Base-by-base conservation (phyloP, 352 stramenopile species). In the Phytophthora sp. region DNA sequence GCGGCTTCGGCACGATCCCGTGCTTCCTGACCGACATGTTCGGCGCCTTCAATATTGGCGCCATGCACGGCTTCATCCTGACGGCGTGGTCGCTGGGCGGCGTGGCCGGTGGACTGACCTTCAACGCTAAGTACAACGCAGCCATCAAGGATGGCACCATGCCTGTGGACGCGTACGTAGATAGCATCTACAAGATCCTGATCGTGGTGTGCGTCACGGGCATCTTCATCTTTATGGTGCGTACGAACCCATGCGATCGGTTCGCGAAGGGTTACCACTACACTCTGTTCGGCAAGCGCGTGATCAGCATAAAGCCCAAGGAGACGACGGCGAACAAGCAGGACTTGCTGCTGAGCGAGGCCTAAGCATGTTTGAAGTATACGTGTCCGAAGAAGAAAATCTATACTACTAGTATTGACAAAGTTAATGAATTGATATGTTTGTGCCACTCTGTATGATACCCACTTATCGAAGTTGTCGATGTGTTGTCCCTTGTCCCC, bases 11-110 rank as follows among this genome's bases (percentile, higher is more conserved):
- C 54, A 90, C 73, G 33, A 93, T 94, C 68, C 83, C 85, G 42
- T 80, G 63, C 57, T 88, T 93, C 58, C 53, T 95, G 16, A 90
- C 82, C 7, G 86, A 93, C 49, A 93, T 93, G 84, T 95, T 92
- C 60, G 86, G 86, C n/a, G 80, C 81, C 5, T 91, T 74, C 60
- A 93, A 95, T 74, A 91, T 93, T 47, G 86, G 83, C 20, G 83
- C 82, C 29, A 87, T 95, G 77, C 84, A 95, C 68, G 86, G 86
- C 2, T 71, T 91, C 50, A 89, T 92, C 59, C 61, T 95, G 13
- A 93, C 86, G 7, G 74, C 84, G 9, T 90, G 84, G 85, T 90
- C 82, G 1, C 81, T 93, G 15, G 82, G 79, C 33, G 85, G 81
- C 5, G 80, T 95, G 8, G 84, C 74, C 7, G 86, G 86, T 9